These are phyloP conservation scores for Sonneratia alba DNA, from an alignment of 345 rosid species.

Conservation along the genomic window DNA sequence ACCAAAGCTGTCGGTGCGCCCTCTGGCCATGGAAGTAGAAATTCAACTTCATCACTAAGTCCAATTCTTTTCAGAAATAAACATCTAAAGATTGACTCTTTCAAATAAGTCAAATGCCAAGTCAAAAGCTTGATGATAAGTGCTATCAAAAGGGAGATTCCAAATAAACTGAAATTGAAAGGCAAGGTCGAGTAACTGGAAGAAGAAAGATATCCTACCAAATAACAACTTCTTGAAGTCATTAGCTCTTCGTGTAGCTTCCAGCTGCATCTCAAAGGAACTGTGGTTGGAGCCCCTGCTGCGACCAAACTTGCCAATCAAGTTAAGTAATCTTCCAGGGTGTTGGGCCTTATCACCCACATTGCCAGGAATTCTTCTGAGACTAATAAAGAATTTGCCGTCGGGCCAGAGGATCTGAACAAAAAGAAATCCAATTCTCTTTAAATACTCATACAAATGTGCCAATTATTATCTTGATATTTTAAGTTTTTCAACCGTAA, in stretches of 20 bases:
- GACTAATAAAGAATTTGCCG: slow-evolving; percentile 67
- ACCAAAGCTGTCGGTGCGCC: slow-evolving; percentile 88
- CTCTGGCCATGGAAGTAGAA: slow-evolving; percentile 34
- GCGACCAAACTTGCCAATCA: slow-evolving; percentile 41
- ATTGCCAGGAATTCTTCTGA: slow-evolving; percentile 23
- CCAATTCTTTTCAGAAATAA: neutral
- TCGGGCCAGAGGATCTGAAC: slow-evolving; percentile 87
- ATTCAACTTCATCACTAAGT: neutral
- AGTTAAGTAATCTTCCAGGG: slow-evolving; percentile 27
- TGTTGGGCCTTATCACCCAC: slow-evolving; percentile 22
- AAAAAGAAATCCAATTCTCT: neutral
- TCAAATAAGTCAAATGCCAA: neutral
- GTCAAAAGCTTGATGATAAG: neutral
- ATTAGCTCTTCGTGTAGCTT: slow-evolving; percentile 82
- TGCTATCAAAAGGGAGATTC: neutral
- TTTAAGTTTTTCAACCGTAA: neutral
- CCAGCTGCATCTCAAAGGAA: slow-evolving; percentile 73
- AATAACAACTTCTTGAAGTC: slow-evolving; percentile 74
- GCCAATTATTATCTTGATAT: neutral
- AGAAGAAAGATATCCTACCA: slow-evolving; percentile 37
- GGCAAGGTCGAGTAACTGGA: neutral
- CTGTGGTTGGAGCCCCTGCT: slow-evolving; percentile 38
- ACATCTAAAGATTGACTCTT: neutral
- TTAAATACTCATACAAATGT: neutral
- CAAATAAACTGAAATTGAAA: neutral